Conservation (phyloP, 192 early-diverging fungal genomes). For the Piromyces sp. region DNA sequence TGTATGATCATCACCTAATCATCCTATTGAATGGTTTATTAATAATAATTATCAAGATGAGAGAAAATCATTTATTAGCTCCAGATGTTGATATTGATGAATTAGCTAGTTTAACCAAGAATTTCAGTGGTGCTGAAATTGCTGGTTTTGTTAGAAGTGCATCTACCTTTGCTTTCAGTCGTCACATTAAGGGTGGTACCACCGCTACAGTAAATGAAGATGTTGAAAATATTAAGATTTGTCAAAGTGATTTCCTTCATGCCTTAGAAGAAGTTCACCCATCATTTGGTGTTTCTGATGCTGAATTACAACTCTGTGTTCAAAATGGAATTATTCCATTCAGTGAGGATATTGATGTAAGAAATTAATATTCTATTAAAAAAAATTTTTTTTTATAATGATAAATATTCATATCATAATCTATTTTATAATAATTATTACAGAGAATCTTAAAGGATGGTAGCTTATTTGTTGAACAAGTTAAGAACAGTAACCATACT, state of each 20-base stretch:
- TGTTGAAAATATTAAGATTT: conserved; percentile 74
- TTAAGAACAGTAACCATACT: conserved; percentile 61
- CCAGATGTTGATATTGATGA: conserved; percentile 66
- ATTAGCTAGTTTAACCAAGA: conserved; percentile 76
- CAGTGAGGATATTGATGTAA: conserved; percentile 33
- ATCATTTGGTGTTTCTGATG: conserved; percentile 83
- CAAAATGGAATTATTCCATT: conserved; percentile 77
- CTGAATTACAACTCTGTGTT: conserved; percentile 70
- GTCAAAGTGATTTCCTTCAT: conserved; percentile 64
- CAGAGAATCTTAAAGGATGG: conserved; percentile 34
- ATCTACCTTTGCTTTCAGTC: conserved; percentile 85
- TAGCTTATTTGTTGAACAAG: conserved; percentile 34
- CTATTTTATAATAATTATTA: conserved; percentile 2
- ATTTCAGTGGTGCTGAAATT: conserved; percentile 96
- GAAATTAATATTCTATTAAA: conserved; percentile 18
- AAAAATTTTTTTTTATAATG: too few relatives aligned
- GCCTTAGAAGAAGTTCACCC: conserved; percentile 85
- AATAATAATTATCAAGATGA: conserved; percentile 36
- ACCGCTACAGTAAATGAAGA: conserved; percentile 65
- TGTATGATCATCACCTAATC: too few relatives aligned
- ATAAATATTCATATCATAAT: neutral
- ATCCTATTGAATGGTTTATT: too few relatives aligned
- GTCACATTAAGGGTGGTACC: conserved; percentile 86
- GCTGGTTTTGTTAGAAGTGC: conserved; percentile 81
- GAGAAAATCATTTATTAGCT: conserved; percentile 57